phyloP scores from a whole-genome alignment of 352 stramenopile genomes.

The Globisporangium iwayamae region DNA sequence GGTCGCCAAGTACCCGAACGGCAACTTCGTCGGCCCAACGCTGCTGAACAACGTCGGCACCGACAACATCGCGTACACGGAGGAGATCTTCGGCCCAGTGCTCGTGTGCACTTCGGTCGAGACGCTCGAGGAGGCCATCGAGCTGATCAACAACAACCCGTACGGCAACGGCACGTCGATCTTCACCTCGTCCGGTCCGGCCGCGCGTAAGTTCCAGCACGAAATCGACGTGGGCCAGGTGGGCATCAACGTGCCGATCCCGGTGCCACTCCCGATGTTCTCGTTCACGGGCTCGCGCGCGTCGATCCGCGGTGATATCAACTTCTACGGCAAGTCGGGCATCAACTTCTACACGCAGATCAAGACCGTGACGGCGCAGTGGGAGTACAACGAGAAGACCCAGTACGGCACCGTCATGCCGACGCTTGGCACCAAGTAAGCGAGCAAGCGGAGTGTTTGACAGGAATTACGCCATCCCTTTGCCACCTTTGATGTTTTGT shows the following conservation, averaged over 20 bases:
- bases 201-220: conserved; percentile 95
- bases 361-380: conserved; percentile 97
- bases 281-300: conserved; percentile 95
- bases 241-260: conserved; percentile 96
- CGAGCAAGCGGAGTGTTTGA: not conserved
- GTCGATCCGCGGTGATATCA: conserved; percentile 94
- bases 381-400: conserved; percentile 89
- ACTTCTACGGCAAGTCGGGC: conserved; percentile 97
- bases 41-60: conserved; percentile 82
- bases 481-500: conserved; percentile 8
- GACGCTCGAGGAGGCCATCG: conserved; percentile 95
- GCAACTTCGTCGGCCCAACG: conserved; percentile 96
- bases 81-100: conserved; percentile 98
- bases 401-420: conserved; percentile 93
- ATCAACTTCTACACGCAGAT: conserved; percentile 98
- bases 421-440: conserved; percentile 72
- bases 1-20: conserved; percentile 91
- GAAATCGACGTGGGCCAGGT: conserved; percentile 96
- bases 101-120: conserved; percentile 89
- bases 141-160: conserved; percentile 93
- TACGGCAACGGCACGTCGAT: conserved; percentile 98
- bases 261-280: conserved; percentile 97
- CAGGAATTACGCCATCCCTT: not conserved
- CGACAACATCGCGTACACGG: conserved; percentile 89
- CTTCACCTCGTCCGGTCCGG: conserved; percentile 93